Conservation (phyloP, 371 early-diverging fungal genomes). For the Mucor lusitanicus region DNA sequence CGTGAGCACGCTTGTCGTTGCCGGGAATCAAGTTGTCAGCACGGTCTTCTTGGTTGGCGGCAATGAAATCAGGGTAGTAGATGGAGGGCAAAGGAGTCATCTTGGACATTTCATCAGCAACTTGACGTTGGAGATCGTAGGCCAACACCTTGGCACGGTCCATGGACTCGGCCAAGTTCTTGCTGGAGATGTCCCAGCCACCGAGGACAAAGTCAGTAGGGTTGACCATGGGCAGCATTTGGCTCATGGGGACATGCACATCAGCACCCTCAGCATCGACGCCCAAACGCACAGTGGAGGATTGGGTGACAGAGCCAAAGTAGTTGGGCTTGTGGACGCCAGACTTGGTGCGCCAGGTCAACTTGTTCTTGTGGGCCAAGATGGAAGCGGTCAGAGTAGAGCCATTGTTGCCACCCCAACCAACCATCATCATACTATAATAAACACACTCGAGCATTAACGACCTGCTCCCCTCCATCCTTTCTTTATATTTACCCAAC, state of each 20-base stretch:
- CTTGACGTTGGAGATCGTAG: constrained; percentile 93
- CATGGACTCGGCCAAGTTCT: constrained; percentile 91
- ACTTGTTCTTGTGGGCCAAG: constrained; percentile 84
- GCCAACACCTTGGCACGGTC: constrained; percentile 91
- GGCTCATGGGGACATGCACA: constrained; percentile 85
- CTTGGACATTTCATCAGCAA: constrained; percentile 73
- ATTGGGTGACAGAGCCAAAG: constrained; percentile 93
- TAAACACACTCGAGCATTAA: neutral
- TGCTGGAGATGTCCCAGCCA: constrained; percentile 95
- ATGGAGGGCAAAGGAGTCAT: constrained; percentile 91
- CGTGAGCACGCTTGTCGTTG: constrained; percentile 80
- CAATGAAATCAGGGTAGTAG: constrained; percentile 96
- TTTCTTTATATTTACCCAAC: constrained; percentile 62
- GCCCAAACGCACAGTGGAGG: constrained; percentile 94
- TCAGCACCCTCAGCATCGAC: constrained; percentile 79
- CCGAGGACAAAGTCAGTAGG: constrained; percentile 95
- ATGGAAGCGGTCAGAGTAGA: constrained; percentile 95
- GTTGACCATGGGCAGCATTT: constrained; percentile 93
- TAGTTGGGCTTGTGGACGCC: constrained; percentile 93
- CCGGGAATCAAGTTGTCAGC: constrained; percentile 91
- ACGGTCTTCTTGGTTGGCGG: constrained; percentile 95
- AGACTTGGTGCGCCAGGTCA: constrained; percentile 91
- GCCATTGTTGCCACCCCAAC: constrained; percentile 99
- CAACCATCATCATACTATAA: constrained; percentile 93
- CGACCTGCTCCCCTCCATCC: too few relatives aligned